Evolutionary conservation across 345 rosid species (phyloP).

Genomic region (Rhizophora mangle): DNA sequence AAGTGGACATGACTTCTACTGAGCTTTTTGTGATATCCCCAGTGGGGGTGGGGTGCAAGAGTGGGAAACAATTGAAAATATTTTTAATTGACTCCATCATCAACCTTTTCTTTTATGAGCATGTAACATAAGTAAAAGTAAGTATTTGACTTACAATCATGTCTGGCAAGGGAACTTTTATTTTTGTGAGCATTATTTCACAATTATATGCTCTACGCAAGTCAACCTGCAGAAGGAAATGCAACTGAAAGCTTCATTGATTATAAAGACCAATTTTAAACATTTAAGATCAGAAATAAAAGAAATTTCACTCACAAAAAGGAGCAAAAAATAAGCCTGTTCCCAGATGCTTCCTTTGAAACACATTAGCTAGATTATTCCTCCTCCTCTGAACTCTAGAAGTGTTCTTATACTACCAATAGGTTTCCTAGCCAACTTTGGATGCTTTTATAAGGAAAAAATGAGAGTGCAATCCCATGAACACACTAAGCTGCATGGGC

Average conservation of each 20-base stretch:
- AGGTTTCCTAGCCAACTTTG: too few relatives aligned
- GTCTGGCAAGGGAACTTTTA: slow-evolving; percentile 87
- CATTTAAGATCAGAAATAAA: slow-evolving; percentile 4
- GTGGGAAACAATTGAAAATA: too few relatives aligned
- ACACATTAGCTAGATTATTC: too few relatives aligned
- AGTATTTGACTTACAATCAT: slow-evolving; percentile 75
- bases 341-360: neutral
- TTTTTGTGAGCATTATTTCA: slow-evolving; percentile 96
- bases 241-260: slow-evolving; percentile 14
- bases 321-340: neutral
- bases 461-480: too few relatives aligned
- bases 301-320: neutral
- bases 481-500: too few relatives aligned
- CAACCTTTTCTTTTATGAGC: neutral
- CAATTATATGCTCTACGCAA: slow-evolving; percentile 95
- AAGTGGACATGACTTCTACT: too few relatives aligned
- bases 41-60: too few relatives aligned
- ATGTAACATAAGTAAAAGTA: slow-evolving; percentile 9
- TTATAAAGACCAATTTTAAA: slow-evolving; percentile 1
- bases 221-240: slow-evolving; percentile 63
- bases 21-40: too few relatives aligned
- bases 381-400: too few relatives aligned
- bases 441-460: too few relatives aligned
- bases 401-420: too few relatives aligned
- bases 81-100: too few relatives aligned